phyloP scores from a whole-genome alignment of 2,329 filamentous ascomycete genomes.

The Penicillium sclerotiorum region DNA sequence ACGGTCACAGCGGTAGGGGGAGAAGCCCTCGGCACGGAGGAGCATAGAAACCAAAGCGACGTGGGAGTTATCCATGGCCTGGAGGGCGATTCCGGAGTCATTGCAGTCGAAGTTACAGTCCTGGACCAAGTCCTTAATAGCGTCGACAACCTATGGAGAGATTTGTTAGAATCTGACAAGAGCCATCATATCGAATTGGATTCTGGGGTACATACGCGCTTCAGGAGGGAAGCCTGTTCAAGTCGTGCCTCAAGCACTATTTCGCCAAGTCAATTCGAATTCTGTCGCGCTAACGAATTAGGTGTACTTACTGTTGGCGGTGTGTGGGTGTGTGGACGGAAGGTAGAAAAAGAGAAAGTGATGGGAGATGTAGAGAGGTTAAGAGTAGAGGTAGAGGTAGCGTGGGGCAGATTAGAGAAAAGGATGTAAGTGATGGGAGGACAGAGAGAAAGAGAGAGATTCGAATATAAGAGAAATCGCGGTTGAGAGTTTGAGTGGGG shows the following conservation, averaged over 20 bases:
- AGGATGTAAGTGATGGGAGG: neutral
- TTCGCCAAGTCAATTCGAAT: conserved; percentile 18
- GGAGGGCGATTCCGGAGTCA: conserved; percentile 95
- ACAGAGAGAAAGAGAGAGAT: conserved; percentile 5
- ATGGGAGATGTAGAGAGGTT: too few species aligned
- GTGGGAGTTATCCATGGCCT: conserved; percentile 99
- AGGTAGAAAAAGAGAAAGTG: too few species aligned
- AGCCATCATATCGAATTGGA: neutral
- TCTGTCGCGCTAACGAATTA: conserved; percentile 2
- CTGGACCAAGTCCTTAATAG: conserved; percentile 98
- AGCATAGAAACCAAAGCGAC: conserved; percentile 99
- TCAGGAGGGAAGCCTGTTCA: conserved; percentile 89
- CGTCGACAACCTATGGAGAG: conserved; percentile 78
- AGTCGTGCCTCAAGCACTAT: conserved; percentile 95
- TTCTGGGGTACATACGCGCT: conserved; percentile 69
- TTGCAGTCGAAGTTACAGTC: conserved; percentile 99
- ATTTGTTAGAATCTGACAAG: neutral
- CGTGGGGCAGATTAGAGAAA: too few species aligned
- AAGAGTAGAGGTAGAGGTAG: too few species aligned
- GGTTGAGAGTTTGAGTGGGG: conserved; percentile 31
- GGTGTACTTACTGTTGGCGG: conserved; percentile 35
- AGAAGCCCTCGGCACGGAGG: conserved; percentile 93
- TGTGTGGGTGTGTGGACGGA: conserved; percentile 12
- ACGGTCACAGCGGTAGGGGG: conserved; percentile 95
- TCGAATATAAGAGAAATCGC: conserved; percentile 30